phyloP scores from a whole-genome alignment of 148 eudicot genomes.

The Rhododendron molle region DNA sequence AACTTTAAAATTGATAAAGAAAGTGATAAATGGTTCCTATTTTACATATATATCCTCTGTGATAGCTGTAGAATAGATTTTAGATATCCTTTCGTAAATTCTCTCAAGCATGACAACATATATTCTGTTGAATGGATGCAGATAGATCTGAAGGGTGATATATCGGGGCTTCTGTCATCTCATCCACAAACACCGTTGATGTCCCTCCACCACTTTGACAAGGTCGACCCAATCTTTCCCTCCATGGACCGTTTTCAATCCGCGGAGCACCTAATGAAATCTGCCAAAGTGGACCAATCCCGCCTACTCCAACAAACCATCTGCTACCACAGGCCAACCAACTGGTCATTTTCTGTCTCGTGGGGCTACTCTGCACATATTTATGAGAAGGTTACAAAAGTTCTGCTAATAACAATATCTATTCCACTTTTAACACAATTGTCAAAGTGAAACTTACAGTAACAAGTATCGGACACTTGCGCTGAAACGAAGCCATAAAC shows the following conservation, averaged over 20 bases:
- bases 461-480: too few relatives aligned
- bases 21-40: too few relatives aligned
- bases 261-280: slow-evolving; percentile 42
- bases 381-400: slow-evolving; percentile 14
- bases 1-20: too few relatives aligned
- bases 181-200: slow-evolving; percentile 41
- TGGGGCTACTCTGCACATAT: slow-evolving; percentile 56
- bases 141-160: slow-evolving; percentile 26
- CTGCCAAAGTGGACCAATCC: slow-evolving; percentile 43
- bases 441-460: too few relatives aligned
- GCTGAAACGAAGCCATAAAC: too few relatives aligned
- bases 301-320: slow-evolving; percentile 69
- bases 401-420: slow-evolving; percentile 4
- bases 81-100: too few relatives aligned
- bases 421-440: neutral
- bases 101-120: too few relatives aligned
- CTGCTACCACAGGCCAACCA: slow-evolving; percentile 44
- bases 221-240: slow-evolving; percentile 55
- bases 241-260: slow-evolving; percentile 35
- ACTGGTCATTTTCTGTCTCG: slow-evolving; percentile 49
- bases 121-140: neutral
- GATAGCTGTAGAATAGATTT: too few relatives aligned
- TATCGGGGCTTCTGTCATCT: slow-evolving; percentile 30
- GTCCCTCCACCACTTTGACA: slow-evolving; percentile 63
- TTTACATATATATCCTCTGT: too few relatives aligned